Base-by-base conservation (phyloP, 768 basidiomycete species). In the Candolleomyces aberdarensis region DNA sequence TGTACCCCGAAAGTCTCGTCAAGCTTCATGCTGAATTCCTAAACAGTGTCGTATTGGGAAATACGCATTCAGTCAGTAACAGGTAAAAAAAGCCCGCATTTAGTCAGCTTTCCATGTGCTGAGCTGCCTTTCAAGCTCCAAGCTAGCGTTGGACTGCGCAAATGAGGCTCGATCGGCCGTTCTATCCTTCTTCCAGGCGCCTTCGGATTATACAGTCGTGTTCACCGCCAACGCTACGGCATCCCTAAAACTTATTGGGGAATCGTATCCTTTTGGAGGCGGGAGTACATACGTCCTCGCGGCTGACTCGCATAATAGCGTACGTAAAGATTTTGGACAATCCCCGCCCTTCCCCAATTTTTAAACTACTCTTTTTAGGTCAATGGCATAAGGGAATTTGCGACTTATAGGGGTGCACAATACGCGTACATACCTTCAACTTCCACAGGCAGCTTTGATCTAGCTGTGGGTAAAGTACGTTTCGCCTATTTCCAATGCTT, bases 51-150 rank as follows among this genome's bases (percentile, higher is more conserved):
- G 79, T 93, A 48, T 80, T 94, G 61, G 92, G 91, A 1, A 93
- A 94, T 70, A 92, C 92, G 1, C 92, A 94, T 71, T 93, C 91
- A 0, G 82, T 90, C 67, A 92, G 85, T 70, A 86, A 89, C 63
- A 88, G 88, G 92, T 88, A 68, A 69, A 71, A 78, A 70, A 76
- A 78, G 73, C 76, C 64, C 68, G 48, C 46, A 15, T 57, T 49
- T 57, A 19, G 57, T 46, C 39, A 20, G 22, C 14, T 48, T 19
- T 39, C 36, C 43, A 14, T 46, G 6, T 46, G 36, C 49, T 44
- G 57, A 55, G 15, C 60, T 58, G 54, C 19, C 58, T 56, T 13
- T 53, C 57, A 57, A 94, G 92, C 66, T 92, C 92, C 9, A 83
- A 79, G 63, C 70, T 92, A 52, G 92, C 91, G 14, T 73, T 89